Evolutionary conservation across 495 filamentous ascomycete species (phyloP).

Genomic region (Aspergillus saccharolyticus): DNA sequence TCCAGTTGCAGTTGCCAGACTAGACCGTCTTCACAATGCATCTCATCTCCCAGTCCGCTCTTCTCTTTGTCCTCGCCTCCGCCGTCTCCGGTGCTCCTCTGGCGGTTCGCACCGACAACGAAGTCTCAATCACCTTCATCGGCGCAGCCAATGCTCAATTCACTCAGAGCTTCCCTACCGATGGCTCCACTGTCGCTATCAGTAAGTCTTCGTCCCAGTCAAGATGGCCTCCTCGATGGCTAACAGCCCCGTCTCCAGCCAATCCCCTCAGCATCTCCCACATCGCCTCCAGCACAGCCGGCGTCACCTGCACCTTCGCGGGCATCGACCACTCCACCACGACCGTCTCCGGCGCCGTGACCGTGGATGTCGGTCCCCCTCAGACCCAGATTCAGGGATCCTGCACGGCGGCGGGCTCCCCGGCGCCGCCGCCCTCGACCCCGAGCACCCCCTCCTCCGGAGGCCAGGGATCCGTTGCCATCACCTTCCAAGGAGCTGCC

Average conservation of each 20-base stretch:
- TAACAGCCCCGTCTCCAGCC: slow-evolving; percentile 11
- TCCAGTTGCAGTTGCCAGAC: too few relatives aligned
- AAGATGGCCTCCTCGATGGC: background rate
- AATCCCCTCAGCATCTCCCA: slow-evolving; percentile 24
- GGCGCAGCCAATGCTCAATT: slow-evolving; percentile 25
- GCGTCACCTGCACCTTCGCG: slow-evolving; percentile 16
- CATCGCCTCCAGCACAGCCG: slow-evolving; percentile 6
- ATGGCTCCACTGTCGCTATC: slow-evolving; percentile 19
- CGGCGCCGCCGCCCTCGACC: background rate
- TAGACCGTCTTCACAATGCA: background rate
- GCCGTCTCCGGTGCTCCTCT: background rate
- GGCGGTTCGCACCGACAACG: background rate
- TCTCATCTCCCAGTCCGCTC: background rate
- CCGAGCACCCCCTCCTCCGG: background rate
- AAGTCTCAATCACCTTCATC: slow-evolving; percentile 20
- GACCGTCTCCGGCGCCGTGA: slow-evolving; percentile 13
- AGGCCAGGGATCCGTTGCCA: background rate
- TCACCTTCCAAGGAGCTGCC: slow-evolving; percentile 11
- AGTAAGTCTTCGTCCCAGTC: slow-evolving; percentile 11
- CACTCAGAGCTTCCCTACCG: slow-evolving; percentile 21
- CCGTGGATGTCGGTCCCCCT: slow-evolving; percentile 29
- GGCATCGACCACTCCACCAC: slow-evolving; percentile 24
- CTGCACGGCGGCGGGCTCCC: slow-evolving; percentile 15
- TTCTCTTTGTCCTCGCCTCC: background rate
- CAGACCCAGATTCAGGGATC: slow-evolving; percentile 35